A percentile compares a stretch with the other conserved stretches of the same genome.
Evolutionary conservation across 2,329 filamentous ascomycete genomes (phyloP).

Genomic region (Aulographum hederae): DNA sequence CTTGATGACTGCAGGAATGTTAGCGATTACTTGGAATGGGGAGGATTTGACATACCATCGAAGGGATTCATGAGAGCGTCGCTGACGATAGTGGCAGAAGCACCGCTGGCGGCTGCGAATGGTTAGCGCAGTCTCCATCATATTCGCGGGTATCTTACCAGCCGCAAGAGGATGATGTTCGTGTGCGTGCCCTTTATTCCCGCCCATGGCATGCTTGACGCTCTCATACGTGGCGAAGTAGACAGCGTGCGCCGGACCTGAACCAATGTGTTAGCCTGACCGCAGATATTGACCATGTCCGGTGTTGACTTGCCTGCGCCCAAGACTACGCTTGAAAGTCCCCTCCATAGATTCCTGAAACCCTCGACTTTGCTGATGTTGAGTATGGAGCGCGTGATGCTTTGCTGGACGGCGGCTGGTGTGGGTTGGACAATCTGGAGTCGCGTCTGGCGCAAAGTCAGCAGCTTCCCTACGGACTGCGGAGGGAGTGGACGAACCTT

Average conservation of each 20-base stretch:
- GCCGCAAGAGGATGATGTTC: conserved; percentile 87
- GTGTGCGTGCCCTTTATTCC: conserved; percentile 70
- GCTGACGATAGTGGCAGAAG: conserved; percentile 87
- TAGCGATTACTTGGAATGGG: conserved; percentile 6
- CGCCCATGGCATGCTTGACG: conserved; percentile 90
- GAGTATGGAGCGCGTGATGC: conserved; percentile 79
- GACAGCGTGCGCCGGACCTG: conserved; percentile 89
- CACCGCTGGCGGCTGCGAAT: conserved; percentile 64
- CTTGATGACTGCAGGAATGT: conserved; percentile 61
- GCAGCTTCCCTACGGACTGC: too few species aligned
- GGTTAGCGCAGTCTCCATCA: conserved; percentile 1
- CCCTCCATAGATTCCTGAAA: conserved; percentile 81
- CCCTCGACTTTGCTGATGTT: conserved; percentile 86
- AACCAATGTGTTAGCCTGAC: conserved; percentile 7
- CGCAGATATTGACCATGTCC: conserved; percentile 1
- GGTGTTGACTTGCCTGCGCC: conserved; percentile 73
- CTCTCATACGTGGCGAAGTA: conserved; percentile 98
- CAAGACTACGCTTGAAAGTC: conserved; percentile 88
- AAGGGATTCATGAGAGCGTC: conserved; percentile 99
- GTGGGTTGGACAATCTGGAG: conserved; percentile 92
- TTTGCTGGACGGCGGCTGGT: conserved; percentile 65
- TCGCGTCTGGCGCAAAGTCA: conserved; percentile 77
- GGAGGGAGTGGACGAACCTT: conserved; percentile 45
- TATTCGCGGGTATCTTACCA: conserved; percentile 33
- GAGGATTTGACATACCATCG: conserved; percentile 47